Base-by-base conservation (phyloP, 352 stramenopile genomes). In the Phytophthora melonis region DNA sequence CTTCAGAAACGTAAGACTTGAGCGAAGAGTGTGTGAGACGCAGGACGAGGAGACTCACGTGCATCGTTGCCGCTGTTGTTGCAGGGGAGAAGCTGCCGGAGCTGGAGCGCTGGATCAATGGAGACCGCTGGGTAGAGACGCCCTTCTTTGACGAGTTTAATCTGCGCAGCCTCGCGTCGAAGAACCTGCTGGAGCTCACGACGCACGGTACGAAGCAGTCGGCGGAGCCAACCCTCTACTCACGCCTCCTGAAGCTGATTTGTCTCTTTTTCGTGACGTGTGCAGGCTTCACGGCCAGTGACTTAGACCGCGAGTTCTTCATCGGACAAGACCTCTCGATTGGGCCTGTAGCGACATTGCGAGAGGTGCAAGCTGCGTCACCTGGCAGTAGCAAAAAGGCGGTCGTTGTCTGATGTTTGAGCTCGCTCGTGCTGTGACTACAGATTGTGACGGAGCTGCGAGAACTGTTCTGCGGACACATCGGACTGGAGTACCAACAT, bases 401-500 rank as follows among this genome's bases (percentile, higher is more conserved):
- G 43, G 13, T 19, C 16, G 16, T 50, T 49, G 43, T 21, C 19
- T 62, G 30, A 66, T 14, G 9, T 1, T 90, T 18, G 97, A 19
- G 45, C 11, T 43, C 36, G 36, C 36, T 43, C 36, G 36, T 43
- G 21, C 86, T 19, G 70, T 98, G 9, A 63, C 74, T 60, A 27
- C 78, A 98, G 84, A 98, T 99, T 71, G 74, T 99, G 3, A 92
- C 92, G 3, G 82, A 98, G 68, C 81, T 99, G 23, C 84, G 93
- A 36, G 92, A 98, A 69, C 97, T 98, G 16, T 99, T 99, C 72
- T 99, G 98, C 67, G 91, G 95, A 23, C 98, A 93, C 45, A 93
- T 99, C 62, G 98, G 95, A 18, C 94, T 98, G 6, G 97, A 99
- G 81, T 99, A 99, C 78, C 98, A 99, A 85, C 98, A 99, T 75